Base-by-base conservation (phyloP, 768 basidiomycete species). In the Lactarius deliciosus region DNA sequence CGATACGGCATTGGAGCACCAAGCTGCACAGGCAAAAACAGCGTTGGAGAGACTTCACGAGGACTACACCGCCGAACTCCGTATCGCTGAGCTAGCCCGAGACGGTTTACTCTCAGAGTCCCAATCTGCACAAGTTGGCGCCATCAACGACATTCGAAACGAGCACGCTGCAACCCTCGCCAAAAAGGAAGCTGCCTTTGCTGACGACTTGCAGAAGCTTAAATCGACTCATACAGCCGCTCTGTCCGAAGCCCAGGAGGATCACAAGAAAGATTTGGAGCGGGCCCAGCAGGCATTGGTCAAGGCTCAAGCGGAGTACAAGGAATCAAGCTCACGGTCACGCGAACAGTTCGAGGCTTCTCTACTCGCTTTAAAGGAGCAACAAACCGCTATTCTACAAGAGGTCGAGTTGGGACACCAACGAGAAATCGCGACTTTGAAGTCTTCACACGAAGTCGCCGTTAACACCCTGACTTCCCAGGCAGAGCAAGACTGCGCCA, bases 61-160 rank as follows among this genome's bases (percentile, higher is more conserved):
- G 71, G 91, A 94, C 71, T 93, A 95, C 73, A 84, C 85, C 40
- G 84, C 83, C 40, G 87, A 87, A 71, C 77, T 94, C 41, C 84
- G 88, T 57, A 85, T 91, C 81, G 80, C 83, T 1, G 90, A 95
- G 75, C 88, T 92, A 66, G 81, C 89, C 30, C 85, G 85, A 28
- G 85, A 92, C 69, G 91, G 90, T 38, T 84, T 86, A 2, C 77
- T 94, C 32, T 84, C 88, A 9, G 90, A 90, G 73, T 90, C 91
- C 5, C 81, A 92, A 74, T 86, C 88, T 15, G 81, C 88, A 50
- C 86, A 86, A 64, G 82, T 83, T 53, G 66, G 81, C 10, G 85
- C 86, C 30, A 75, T 96, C 62, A 79, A 86, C 61, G 83, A 82
- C 34, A 81, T 94, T 32, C 89, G 89, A 72, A 86, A 89, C 20